Conservation (phyloP, 345 rosid species). For the Psidium guajava region DNA sequence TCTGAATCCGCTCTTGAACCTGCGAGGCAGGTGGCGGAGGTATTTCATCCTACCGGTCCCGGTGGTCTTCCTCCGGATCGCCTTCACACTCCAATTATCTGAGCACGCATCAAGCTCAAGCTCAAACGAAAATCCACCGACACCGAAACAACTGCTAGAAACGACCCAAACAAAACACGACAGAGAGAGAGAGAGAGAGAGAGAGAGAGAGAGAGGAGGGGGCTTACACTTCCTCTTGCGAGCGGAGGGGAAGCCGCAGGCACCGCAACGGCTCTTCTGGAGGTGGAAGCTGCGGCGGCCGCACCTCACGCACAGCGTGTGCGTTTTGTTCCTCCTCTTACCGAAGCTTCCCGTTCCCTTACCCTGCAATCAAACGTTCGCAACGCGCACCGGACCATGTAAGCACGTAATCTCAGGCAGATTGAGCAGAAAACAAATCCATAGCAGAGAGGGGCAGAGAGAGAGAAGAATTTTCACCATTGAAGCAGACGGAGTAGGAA, state of each 20-base stretch:
- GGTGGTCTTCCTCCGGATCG: slow-evolving; percentile 92
- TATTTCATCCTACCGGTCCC: slow-evolving; percentile 95
- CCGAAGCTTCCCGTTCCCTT: slow-evolving; percentile 99
- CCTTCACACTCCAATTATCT: slow-evolving; percentile 99
- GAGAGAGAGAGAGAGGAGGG: too few relatives aligned
- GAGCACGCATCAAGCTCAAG: background rate
- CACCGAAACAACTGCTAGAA: background rate
- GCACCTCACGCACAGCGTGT: slow-evolving; percentile 93
- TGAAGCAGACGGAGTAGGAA: background rate
- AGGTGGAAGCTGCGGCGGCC: slow-evolving; percentile 99
- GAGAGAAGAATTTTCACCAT: slow-evolving; percentile 1
- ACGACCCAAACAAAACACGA: background rate
- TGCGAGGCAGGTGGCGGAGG: slow-evolving; percentile 68
- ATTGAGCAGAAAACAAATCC: background rate
- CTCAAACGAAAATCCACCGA: background rate
- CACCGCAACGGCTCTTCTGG: slow-evolving; percentile 95
- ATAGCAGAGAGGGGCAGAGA: background rate
- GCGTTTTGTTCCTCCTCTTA: slow-evolving; percentile 98
- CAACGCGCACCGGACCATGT: background rate
- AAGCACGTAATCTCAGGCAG: background rate
- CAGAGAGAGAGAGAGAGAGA: background rate
- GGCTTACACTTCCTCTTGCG: slow-evolving; percentile 87
- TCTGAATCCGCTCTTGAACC: slow-evolving; percentile 86
- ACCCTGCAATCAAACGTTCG: slow-evolving; percentile 29
- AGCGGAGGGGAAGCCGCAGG: slow-evolving; percentile 95